Evolutionary conservation across 129 eudicot genomes (phyloP), one percentile per base, ranked within the genome.

Genomic region (Cynara cardunculus): DNA sequence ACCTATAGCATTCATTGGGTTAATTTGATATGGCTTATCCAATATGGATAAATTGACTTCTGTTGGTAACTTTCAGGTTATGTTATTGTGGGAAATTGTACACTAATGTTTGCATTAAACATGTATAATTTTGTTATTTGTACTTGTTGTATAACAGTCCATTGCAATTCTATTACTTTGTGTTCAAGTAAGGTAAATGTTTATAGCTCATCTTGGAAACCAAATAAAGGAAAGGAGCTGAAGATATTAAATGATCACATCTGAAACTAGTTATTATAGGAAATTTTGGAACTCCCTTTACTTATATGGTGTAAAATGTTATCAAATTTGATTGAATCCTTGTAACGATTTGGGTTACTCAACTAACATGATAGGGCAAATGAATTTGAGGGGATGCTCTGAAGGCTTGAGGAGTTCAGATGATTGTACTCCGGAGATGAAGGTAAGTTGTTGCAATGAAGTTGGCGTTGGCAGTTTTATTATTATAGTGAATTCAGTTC

Each of bases 371-470:
- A 72, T 82, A 92, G 99, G 95, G 75, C 84, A 71, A 27, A 53
- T 78, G 34, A 91, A 86, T 84, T 62, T 87, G 28, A 86, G 89
- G 88, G 87, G 87, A 72, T 93, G 85, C 73, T 86, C 97, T 70
- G 95, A 91, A 80, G 88, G 80, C 83, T 80, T 86, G 79, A 92
- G 85, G 84, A 87, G 88, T 80, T 82, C 97, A 28, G 99, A 96
- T 65, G 67, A 87, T 66, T 80, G 86, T 85, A 96, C 98, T 72
- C 97, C 98, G 44, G 99, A 92, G 79, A 85, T 86, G 87, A 93
- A 95, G 91, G 97, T 93, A 85, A 72, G 83, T 64, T 64, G 59
- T 49, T 65, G 67, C 35, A 69, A 41, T 73, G 46, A 27, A 16
- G 69, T 66, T 19, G 53, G 24, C 49, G 64, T 78, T 34, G 75